Base-by-base conservation (phyloP, 208 protist genomes). In the Acanthamoeba quina region DNA sequence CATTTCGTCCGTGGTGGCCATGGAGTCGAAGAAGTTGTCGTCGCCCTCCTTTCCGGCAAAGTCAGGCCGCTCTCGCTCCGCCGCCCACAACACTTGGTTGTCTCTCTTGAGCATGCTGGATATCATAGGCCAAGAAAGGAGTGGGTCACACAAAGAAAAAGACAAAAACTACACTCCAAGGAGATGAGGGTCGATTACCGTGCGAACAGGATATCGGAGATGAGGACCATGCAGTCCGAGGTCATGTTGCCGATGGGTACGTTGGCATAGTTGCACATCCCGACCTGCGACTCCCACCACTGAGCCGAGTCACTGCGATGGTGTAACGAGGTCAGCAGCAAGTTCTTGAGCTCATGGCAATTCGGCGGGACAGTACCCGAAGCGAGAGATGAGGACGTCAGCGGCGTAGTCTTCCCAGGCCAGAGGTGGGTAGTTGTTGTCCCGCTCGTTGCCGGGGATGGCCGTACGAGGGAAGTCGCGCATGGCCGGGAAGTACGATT, bases 161-260 rank as follows among this genome's bases (percentile, higher is more conserved):
- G 56, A 24, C 56, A 60, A 15, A 24, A 11, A 60, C 54, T 3
- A 68, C 62, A 68, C 9, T 29, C 4, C 64, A 10, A 72, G 2
- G 4, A 41, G 66, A 72, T 3, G 31, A 9, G 5, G 31, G 29
- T 62, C 19, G 4, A 5, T 82, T 58, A 44, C 76, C 96, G 94
- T 7, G 94, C 76, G 29, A 90, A 97, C 13, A 94, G 26, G 1
- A 97, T 49, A 72, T 98, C 97, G 2, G 85, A 41, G 0, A 95
- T 49, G 6, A 97, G 90, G 17, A 94, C 60, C 1, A 58, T 26
- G 74, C 72, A 74, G 60, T 97, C 96, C 34, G 80, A 66, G 5
- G 78, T 88, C 37, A 98, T 49, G 92, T 98, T 98, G 72, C 97
- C 97, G 44, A 98, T 93, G 41, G 97, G 97, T 15, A 98, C 94